Conservation (phyloP, 2,329 filamentous ascomycete genomes). For the Colletotrichum sublineola region DNA sequence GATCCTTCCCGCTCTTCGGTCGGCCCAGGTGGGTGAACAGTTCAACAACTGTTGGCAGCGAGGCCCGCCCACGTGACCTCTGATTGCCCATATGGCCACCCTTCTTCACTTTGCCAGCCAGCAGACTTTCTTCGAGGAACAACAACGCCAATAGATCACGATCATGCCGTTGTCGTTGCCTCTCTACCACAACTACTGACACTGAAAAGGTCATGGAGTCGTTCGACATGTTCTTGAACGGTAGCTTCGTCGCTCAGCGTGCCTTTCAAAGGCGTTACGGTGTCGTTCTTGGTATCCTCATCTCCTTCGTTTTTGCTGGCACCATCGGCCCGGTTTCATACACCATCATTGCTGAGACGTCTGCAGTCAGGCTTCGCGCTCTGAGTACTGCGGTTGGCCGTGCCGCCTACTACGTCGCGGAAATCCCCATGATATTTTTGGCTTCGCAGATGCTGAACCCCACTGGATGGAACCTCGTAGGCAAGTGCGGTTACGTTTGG, state of each 20-base stretch:
- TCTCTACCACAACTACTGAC: neutral
- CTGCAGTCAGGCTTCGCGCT: constrained; percentile 53
- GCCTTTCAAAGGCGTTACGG: constrained; percentile 57
- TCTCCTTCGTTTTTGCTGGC: constrained; percentile 56
- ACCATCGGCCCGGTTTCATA: constrained; percentile 54
- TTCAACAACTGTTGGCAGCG: too few relatives aligned
- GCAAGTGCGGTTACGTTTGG: constrained; percentile 64
- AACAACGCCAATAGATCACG: too few relatives aligned
- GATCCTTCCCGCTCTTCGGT: too few relatives aligned
- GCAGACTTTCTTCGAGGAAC: too few relatives aligned
- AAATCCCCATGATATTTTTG: constrained; percentile 58
- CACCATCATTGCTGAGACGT: constrained; percentile 55
- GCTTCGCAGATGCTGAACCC: constrained; percentile 55
- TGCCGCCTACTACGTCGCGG: constrained; percentile 57
- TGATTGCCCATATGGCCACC: too few relatives aligned
- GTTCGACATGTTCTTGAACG: constrained; percentile 63
- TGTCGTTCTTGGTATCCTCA: constrained; percentile 53
- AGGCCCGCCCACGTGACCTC: too few relatives aligned
- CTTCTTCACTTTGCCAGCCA: too few relatives aligned
- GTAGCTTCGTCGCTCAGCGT: constrained; percentile 59
- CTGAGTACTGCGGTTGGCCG: constrained; percentile 55
- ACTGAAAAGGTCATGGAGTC: constrained; percentile 61
- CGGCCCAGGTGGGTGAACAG: too few relatives aligned
- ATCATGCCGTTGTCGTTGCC: too few relatives aligned
- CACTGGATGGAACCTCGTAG: constrained; percentile 56